Base-by-base conservation (phyloP, 345 rosid species). In the Salix brachista region DNA sequence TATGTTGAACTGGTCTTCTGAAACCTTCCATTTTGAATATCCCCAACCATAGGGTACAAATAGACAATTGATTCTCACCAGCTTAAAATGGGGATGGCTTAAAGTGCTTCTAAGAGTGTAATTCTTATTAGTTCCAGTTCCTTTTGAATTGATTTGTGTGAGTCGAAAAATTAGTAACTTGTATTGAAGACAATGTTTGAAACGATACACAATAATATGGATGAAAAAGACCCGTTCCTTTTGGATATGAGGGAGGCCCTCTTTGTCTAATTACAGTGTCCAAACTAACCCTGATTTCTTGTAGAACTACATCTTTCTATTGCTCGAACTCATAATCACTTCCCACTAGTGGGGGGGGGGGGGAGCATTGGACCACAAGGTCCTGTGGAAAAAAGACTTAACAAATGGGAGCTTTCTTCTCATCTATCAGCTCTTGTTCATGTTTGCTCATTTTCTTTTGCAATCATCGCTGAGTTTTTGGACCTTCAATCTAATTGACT, bases 401-500 rank as follows among this genome's bases (percentile, higher is more conserved):
- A 52, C 23, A 19, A 52, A 52, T 16, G 3, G 52, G 26, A 42
- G 19, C 28, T 18, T 30, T 19, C 23, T 8, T 34, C 12, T 44
- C 19, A 23, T 54, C 5, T 67, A 79, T 36, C 36, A 21, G 56
- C 28, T 2, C 52, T 62, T 50, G 44, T 3, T 30, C 36, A n/a
- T n/a, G n/a, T n/a, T 75, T 62, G 23, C 65, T 69, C 23, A 65
- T 61, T 44, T 54, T 60, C 42, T 42, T 44, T 26, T 72, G 32
- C 39, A 39, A 28, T 56, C 30, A n/a, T 77, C 67, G 12, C 28
- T 69, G 26, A 64, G 69, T 19, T 67, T 25, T 60, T 67, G 62
- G 70, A 65, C 41, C 68, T 48, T 75, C 46, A 71, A 42, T 48
- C 21, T 19, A n/a, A 70, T 70, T 65, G 75, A n/a, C 42, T 6